Conservation (phyloP, 257 asterid genomes). For the Thymus mandschuricus region DNA sequence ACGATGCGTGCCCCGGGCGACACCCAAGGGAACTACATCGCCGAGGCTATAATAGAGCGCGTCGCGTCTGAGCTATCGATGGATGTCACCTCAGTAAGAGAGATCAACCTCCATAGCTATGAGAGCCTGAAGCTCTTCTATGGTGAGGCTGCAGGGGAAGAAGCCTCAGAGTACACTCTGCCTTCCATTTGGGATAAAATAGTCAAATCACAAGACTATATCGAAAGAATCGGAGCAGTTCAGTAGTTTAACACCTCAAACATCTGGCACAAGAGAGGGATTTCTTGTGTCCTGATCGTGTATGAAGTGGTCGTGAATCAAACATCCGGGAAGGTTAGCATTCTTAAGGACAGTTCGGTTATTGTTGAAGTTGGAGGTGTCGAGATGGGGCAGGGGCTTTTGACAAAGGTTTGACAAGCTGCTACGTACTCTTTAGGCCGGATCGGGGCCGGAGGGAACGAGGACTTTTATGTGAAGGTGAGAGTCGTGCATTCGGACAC, state of each 20-base stretch:
- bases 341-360: conserved; percentile 26
- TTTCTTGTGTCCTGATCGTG: conserved; percentile 28
- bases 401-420: conserved; percentile 32
- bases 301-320: neutral
- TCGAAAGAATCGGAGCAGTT: too few species aligned
- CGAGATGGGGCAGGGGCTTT: conserved; percentile 31
- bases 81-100: conserved; percentile 14
- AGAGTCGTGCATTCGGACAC: conserved; percentile 20
- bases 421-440: conserved; percentile 13
- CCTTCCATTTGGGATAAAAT: too few species aligned
- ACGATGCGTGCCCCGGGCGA: conserved; percentile 32
- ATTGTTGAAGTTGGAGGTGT: conserved; percentile 33
- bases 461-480: conserved; percentile 17
- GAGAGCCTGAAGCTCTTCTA: conserved; percentile 28
- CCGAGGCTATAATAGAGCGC: conserved; percentile 22
- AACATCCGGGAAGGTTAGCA: conserved; percentile 24
- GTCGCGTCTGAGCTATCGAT: conserved; percentile 24
- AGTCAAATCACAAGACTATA: too few species aligned
- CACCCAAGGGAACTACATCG: conserved; percentile 18
- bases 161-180: too few species aligned
- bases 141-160: conserved; percentile 16
- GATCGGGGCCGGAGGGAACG: neutral
- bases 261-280: conserved; percentile 28
- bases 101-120: conserved; percentile 8
- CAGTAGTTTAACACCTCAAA: too few species aligned